Evolutionary conservation across 2,329 filamentous ascomycete species (phyloP).

Genomic region (Parascedosporium putredinis): DNA sequence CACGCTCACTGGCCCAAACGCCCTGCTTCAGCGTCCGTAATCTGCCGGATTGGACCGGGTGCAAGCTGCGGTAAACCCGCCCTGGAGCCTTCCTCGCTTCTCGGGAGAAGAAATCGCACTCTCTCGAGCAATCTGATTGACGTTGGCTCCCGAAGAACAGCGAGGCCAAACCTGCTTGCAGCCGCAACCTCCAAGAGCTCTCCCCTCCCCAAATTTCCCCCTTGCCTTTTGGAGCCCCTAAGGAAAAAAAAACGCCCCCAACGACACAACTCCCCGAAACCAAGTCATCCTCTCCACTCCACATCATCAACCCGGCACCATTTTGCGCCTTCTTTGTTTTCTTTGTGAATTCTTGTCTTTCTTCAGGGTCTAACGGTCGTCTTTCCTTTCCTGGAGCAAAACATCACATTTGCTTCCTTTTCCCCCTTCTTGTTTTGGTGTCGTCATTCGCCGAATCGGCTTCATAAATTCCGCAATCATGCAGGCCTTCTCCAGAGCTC

Average conservation of each 20-base stretch:
- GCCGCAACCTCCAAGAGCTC: neutral
- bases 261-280: neutral
- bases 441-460: neutral
- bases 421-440: constrained; percentile 7
- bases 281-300: neutral
- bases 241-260: neutral
- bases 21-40: neutral
- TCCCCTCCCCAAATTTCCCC: neutral
- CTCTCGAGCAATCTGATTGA: neutral
- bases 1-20: neutral
- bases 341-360: too few species aligned
- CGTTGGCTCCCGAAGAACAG: neutral
- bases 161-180: neutral
- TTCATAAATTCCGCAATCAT: constrained; percentile 39
- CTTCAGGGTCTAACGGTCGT: neutral
- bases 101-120: constrained; percentile 1
- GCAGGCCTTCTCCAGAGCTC: constrained; percentile 74
- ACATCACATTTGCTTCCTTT: too few species aligned
- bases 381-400: neutral
- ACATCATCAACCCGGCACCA: neutral
- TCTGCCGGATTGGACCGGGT: constrained; percentile 1
- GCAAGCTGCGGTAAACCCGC: neutral
- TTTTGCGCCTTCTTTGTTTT: neutral
- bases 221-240: too few species aligned
- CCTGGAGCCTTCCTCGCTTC: too few species aligned